phyloP scores from a whole-genome alignment of 2,329 filamentous ascomycete species.

The Diplodia scrobiculata region DNA sequence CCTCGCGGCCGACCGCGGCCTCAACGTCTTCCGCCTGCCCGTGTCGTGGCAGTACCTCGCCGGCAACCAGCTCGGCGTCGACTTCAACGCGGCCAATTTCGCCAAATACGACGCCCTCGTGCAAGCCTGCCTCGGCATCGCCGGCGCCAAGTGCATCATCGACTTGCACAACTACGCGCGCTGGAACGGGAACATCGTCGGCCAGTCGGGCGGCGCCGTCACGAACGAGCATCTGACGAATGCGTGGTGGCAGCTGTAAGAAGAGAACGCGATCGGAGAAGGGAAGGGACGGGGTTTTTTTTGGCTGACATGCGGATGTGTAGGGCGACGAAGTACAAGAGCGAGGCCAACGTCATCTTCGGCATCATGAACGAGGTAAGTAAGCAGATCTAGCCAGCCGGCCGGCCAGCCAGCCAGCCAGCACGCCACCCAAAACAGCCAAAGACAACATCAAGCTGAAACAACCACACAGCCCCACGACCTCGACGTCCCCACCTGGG shows the following conservation, averaged over 20 bases:
- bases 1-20: constrained; percentile 33
- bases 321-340: constrained; percentile 25
- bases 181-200: constrained; percentile 27
- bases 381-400: too few relatives aligned
- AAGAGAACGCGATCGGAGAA: too few relatives aligned
- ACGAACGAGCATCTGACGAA: constrained; percentile 18
- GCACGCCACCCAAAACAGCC: too few relatives aligned
- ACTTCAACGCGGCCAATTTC: constrained; percentile 33
- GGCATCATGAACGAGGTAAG: constrained; percentile 27
- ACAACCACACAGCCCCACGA: constrained; percentile 1
- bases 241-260: constrained; percentile 22
- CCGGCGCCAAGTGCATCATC: constrained; percentile 35
- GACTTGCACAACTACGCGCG: constrained; percentile 39
- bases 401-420: too few relatives aligned
- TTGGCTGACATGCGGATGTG: too few relatives aligned
- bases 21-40: constrained; percentile 21
- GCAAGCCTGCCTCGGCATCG: constrained; percentile 35
- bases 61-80: constrained; percentile 37
- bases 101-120: constrained; percentile 37
- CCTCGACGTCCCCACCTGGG: constrained; percentile 20
- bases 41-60: constrained; percentile 36
- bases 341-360: constrained; percentile 12
- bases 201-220: constrained; percentile 9
- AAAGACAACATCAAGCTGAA: too few relatives aligned
- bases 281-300: too few relatives aligned